Base-by-base conservation (phyloP, 768 basidiomycete genomes). In the Boletus edulis region DNA sequence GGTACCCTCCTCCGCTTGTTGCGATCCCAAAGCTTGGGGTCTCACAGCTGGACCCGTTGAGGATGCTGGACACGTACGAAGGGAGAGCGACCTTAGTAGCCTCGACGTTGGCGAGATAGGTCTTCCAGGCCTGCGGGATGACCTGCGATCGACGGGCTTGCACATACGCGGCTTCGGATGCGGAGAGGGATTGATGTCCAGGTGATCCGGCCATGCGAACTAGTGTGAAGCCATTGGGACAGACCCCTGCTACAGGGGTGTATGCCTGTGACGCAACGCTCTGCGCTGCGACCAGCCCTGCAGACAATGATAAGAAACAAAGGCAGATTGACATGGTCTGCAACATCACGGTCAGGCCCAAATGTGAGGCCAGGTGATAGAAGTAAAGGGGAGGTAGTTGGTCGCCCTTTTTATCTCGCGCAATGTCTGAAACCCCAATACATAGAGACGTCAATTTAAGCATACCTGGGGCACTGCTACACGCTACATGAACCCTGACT, bases 1-100 rank as follows among this genome's bases (percentile, higher is more conserved):
- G 68, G 46, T 80, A 77, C 0, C 82, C 79, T 6, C 85, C 85
- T 12, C 85, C 84, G 24, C 78, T 80, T 22, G 76, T 66, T 0
- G 83, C 81, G 49, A 84, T 78, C 0, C 75, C 80, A 4, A 82
- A 61, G n/a, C 57, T 73, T 3, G 78, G 78, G 0, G 64, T 57
- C 13, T 67, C 51, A 0, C 54, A 24, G 24, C 58, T 60, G 14
- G 56, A 47, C 2, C 57, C 69, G 17, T 20, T 51, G n/a, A 71
- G 50, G 35, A 78, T 74, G 18, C 52, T 44, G 15, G 66, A 61
- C 12, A 74, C 71, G 34, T 78, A 77, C 5, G 51, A 31, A 2
- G 77, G 76, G 0, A 75, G 63, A 10, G 58, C 24, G 22, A 62
- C 49, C 0, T 63, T 61, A 27, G 68, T 72, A 3, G 66, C 50